Conservation (phyloP, 495 filamentous ascomycete species). For the Alectoria sarmentosa region DNA sequence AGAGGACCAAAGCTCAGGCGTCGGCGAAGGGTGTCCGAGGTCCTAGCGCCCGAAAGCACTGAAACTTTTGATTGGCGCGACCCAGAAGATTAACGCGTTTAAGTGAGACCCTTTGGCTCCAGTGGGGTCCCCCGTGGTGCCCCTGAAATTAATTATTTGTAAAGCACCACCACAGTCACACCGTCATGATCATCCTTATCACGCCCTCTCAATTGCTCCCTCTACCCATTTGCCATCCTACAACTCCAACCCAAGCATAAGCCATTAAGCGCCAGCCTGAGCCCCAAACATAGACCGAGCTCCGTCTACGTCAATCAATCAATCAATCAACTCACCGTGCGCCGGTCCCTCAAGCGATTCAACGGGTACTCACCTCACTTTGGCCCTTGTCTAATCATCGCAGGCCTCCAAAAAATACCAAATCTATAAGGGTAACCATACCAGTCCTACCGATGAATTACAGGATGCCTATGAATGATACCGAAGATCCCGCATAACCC, state of each 20-base stretch:
- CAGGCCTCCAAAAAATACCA: not conserved
- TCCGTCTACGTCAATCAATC: not conserved
- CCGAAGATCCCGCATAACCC: not conserved
- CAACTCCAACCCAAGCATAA: not conserved
- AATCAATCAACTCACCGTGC: not conserved
- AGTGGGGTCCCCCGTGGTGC: too few species aligned
- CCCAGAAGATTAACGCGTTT: not conserved
- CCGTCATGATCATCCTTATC: not conserved
- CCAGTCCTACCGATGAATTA: not conserved
- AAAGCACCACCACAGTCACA: too few species aligned
- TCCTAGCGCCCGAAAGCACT: not conserved
- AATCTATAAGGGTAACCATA: not conserved
- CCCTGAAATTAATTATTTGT: conserved; percentile 1
- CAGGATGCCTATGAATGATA: conserved; percentile 4
- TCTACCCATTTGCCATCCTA: not conserved
- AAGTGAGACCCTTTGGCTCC: too few species aligned
- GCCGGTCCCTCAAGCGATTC: conserved; percentile 3
- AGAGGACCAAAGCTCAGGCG: not conserved
- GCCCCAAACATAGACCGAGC: not conserved
- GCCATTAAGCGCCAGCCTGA: not conserved
- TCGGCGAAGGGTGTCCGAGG: not conserved
- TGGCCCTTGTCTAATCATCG: conserved; percentile 3
- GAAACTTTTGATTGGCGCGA: not conserved
- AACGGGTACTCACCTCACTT: conserved; percentile 2
- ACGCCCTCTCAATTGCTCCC: not conserved